Evolutionary conservation across 306 rosid species (phyloP), one percentile per base, ranked within the genome.

Genomic region (Dalbergia cultrata): DNA sequence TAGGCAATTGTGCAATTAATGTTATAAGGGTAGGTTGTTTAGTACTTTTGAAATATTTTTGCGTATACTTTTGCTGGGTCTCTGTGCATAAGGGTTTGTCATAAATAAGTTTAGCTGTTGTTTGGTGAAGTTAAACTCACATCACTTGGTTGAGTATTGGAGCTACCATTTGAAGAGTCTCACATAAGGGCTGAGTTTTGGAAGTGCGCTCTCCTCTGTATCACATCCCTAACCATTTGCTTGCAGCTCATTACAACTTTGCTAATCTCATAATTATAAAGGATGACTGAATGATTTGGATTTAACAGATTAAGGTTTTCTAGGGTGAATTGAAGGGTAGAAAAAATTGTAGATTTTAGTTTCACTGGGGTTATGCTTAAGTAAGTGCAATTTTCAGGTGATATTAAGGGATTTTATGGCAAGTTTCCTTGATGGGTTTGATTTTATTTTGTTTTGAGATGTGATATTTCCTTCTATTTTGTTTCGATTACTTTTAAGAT

Each of bases 141-240:
- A 9, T 62, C 9, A 5, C 67, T 82, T 57, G 54, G 78, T 61
- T 69, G 75, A 70, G 75, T 43, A 19, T 54, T 77, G 62, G 59
- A 39, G 65, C 80, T 81, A 74, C 53, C 7, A 43, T 64, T 64
- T 33, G 49, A 57, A 74, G 45, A 11, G n/a, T 22, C 81, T 21
- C 11, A 21, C 70, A 13, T 54, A 72, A 41, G 37, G 37, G 26
- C 67, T 5, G 41, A 13, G 41, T 75, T 74, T 66, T 57, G 45
- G 72, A 76, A 61, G 67, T 82, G 31, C 17, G 26, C 54, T 49
- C 35, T 58, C 31, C 56, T 53, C 49, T 68, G 17, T 75, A 43
- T 49, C 3, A 1, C 72, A 62, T 63, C 13, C 43, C 39, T 64
- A 49, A 64, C 64, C 59, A 64, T 17, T 49, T 60, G 16, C 66